Conservation (phyloP, 208 protist species). For the Leishmania turanica region DNA sequence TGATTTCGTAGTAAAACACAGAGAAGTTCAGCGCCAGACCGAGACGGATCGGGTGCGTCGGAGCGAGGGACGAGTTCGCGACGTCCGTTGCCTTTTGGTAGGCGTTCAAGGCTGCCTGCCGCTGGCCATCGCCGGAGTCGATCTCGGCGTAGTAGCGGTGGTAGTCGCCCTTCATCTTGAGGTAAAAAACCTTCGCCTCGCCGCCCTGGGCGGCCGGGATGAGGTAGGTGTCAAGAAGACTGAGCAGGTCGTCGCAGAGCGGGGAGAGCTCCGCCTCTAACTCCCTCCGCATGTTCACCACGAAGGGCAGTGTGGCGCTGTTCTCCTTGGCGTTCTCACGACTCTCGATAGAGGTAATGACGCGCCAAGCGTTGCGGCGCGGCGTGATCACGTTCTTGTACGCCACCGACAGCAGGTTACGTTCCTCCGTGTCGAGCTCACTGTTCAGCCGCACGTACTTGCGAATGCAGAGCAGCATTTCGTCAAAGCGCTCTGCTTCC, state of each 20-base stretch:
- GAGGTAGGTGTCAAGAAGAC: conserved; percentile 96
- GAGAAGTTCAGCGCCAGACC: conserved; percentile 99
- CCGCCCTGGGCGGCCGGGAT: conserved; percentile 94
- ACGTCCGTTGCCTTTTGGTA: conserved; percentile 91
- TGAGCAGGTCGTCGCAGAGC: conserved; percentile 98
- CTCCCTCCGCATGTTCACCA: conserved; percentile 95
- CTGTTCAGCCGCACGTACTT: conserved; percentile 95
- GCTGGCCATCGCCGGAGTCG: conserved; percentile 83
- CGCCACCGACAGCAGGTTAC: conserved; percentile 99
- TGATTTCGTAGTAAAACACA: conserved; percentile 99
- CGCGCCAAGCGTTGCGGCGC: conserved; percentile 98
- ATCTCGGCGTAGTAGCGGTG: conserved; percentile 99
- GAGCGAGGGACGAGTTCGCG: conserved; percentile 84
- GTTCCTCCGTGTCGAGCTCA: conserved; percentile 99
- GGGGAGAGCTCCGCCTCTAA: conserved; percentile 97
- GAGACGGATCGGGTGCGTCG: conserved; percentile 99
- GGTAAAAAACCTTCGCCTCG: conserved; percentile 95
- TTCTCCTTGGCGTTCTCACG: conserved; percentile 94
- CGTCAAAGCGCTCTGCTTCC: conserved; percentile 98
- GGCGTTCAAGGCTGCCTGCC: conserved; percentile 83
- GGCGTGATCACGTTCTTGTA: conserved; percentile 99
- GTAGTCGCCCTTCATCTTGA: conserved; percentile 97
- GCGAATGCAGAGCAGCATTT: conserved; percentile 99
- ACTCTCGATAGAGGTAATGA: conserved; percentile 98
- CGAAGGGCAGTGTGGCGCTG: conserved; percentile 88